Evolutionary conservation across 129 eudicot genomes (phyloP).

Genomic region (Ambrosia trifida): DNA sequence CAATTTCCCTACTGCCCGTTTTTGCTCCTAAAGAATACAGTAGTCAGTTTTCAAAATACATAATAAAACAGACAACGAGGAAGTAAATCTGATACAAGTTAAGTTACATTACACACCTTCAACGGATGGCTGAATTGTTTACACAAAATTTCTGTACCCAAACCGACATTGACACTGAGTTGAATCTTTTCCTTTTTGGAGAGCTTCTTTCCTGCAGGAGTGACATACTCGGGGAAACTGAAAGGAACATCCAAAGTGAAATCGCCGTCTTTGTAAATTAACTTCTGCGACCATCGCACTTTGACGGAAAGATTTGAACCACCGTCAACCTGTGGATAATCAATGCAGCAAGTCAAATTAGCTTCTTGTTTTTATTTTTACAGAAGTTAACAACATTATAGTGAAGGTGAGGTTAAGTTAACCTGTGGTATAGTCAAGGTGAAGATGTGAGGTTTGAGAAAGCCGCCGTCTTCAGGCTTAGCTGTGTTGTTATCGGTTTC

Average conservation of each 20-base stretch:
- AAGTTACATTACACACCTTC: slow-evolving; percentile 48
- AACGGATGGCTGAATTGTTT: slow-evolving; percentile 72
- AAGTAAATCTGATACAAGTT: background rate
- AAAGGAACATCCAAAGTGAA: slow-evolving; percentile 73
- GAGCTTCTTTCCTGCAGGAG: slow-evolving; percentile 86
- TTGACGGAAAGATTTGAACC: slow-evolving; percentile 75
- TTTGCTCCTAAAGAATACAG: slow-evolving; percentile 51
- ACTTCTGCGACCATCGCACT: slow-evolving; percentile 79
- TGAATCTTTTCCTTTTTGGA: slow-evolving; percentile 77
- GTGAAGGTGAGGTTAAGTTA: background rate
- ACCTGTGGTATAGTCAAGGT: slow-evolving; percentile 81
- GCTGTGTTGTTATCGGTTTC: slow-evolving; percentile 31
- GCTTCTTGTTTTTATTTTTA: too few relatives aligned
- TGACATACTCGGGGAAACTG: slow-evolving; percentile 82
- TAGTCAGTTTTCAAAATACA: background rate
- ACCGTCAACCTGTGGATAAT: slow-evolving; percentile 66
- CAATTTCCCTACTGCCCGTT: slow-evolving; percentile 59
- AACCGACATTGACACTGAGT: slow-evolving; percentile 61
- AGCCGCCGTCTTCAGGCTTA: slow-evolving; percentile 68
- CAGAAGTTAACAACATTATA: too few relatives aligned
- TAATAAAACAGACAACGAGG: background rate
- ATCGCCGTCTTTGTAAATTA: slow-evolving; percentile 54
- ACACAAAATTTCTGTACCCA: slow-evolving; percentile 60
- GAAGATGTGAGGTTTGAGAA: slow-evolving; percentile 68
- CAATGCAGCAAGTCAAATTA: background rate